These are phyloP conservation scores for Microcos paniculata DNA, from an alignment of 345 rosid species.

Conservation along the genomic window DNA sequence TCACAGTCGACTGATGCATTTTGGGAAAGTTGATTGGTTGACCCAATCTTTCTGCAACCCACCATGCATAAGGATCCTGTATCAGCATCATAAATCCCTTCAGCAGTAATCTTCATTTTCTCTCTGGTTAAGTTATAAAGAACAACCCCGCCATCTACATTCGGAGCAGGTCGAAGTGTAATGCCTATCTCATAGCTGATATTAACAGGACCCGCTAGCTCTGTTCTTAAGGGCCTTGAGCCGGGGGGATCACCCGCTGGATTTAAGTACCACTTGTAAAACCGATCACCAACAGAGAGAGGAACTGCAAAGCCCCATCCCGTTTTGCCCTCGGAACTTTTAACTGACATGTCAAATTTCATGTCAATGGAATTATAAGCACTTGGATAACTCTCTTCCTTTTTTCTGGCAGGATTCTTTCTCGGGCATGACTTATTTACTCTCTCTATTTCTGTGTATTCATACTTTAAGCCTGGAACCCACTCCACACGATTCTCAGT, in stretches of 20 bases:
- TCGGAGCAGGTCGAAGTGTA: not conserved
- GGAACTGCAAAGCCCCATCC: conserved; percentile 39
- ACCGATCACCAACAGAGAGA: conserved; percentile 33
- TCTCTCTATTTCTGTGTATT: conserved; percentile 38
- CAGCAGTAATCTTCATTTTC: conserved; percentile 35
- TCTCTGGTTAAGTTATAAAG: not conserved
- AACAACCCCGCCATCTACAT: not conserved
- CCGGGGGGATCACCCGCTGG: not conserved
- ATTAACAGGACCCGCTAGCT: conserved; percentile 9
- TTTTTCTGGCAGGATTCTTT: conserved; percentile 13
- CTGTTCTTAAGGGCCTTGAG: not conserved
- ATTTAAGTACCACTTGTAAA: conserved; percentile 6
- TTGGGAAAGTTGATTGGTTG: not conserved
- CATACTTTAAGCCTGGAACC: conserved; percentile 29
- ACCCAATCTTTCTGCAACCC: conserved; percentile 37
- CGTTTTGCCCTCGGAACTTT: conserved; percentile 18
- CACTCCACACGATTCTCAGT: not conserved
- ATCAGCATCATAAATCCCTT: conserved; percentile 43
- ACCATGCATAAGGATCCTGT: conserved; percentile 52
- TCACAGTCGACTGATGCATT: conserved; percentile 35
- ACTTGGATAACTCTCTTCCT: conserved; percentile 31
- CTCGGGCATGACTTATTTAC: conserved; percentile 25
- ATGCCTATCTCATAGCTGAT: conserved; percentile 40
- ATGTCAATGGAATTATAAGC: conserved; percentile 33
- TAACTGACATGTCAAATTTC: conserved; percentile 28